phyloP scores from a whole-genome alignment of 768 basidiomycete genomes.

The Daedaleopsis sinensis region DNA sequence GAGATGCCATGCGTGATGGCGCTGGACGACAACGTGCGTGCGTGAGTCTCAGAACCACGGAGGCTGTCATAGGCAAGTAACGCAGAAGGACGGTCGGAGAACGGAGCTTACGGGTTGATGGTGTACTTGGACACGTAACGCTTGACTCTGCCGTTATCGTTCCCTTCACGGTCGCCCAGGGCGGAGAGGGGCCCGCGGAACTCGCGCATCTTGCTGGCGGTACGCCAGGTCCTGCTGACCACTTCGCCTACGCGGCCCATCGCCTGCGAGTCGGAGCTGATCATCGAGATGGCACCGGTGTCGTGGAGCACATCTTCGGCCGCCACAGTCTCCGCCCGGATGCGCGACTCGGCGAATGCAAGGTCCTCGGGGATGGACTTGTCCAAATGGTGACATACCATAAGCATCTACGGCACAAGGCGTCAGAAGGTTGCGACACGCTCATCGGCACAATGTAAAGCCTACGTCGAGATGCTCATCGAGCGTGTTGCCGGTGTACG shows the following conservation, averaged over 20 bases:
- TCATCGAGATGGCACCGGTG: slow-evolving; percentile 93
- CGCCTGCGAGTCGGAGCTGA: slow-evolving; percentile 94
- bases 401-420: slow-evolving; percentile 75
- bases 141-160: slow-evolving; percentile 91
- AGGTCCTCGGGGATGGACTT: slow-evolving; percentile 90
- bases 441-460: slow-evolving; percentile 1
- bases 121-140: slow-evolving; percentile 97
- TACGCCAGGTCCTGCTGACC: slow-evolving; percentile 90
- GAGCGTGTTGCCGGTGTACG: slow-evolving; percentile 87
- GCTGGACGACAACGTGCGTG: slow-evolving; percentile 40
- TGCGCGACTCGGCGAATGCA: slow-evolving; percentile 95
- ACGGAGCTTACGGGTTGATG: slow-evolving; percentile 82
- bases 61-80: not conserved
- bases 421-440: not conserved
- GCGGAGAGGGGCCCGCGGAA: slow-evolving; percentile 70
- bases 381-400: slow-evolving; percentile 99
- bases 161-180: slow-evolving; percentile 69
- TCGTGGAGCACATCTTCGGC: slow-evolving; percentile 97
- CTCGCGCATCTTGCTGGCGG: slow-evolving; percentile 92
- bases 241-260: slow-evolving; percentile 99
- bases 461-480: slow-evolving; percentile 96
- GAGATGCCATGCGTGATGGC: slow-evolving; percentile 95
- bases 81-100: not conserved
- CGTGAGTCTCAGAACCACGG: slow-evolving; percentile 2
- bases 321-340: slow-evolving; percentile 94